Percentiles rank a stretch among this genome's conserved stretches.
Conservation (phyloP, 495 filamentous ascomycete species). For the Penicillium herquei region DNA sequence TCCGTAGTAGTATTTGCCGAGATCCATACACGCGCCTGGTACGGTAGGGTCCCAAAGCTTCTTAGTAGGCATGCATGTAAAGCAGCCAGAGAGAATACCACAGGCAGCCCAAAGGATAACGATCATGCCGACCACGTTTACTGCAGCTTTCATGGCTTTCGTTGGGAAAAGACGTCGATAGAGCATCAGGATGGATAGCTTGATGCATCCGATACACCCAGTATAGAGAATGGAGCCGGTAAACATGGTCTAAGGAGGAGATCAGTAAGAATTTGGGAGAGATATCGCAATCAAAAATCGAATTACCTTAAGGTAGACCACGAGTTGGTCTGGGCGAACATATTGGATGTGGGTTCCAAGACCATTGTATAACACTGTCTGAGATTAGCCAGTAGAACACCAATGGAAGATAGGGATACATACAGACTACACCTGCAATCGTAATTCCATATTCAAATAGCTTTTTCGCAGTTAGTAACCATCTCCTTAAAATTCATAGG, state of each 20-base stretch:
- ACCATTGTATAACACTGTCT: conserved; percentile 22
- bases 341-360: conserved; percentile 22
- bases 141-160: conserved; percentile 21
- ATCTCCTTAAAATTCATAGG: not conserved
- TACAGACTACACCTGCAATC: conserved; percentile 23
- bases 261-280: not conserved
- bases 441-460: conserved; percentile 23
- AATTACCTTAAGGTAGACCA: conserved; percentile 20
- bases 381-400: not conserved
- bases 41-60: conserved; percentile 30
- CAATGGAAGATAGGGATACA: not conserved
- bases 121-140: conserved; percentile 11
- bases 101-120: conserved; percentile 26
- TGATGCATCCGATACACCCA: conserved; percentile 24
- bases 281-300: not conserved
- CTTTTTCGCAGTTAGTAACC: not conserved
- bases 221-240: conserved; percentile 25
- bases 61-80: conserved; percentile 35
- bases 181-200: conserved; percentile 39
- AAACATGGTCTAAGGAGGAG: conserved; percentile 17
- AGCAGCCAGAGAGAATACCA: conserved; percentile 28
- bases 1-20: conserved; percentile 32
- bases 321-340: conserved; percentile 15
- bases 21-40: conserved; percentile 31
- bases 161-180: conserved; percentile 30